phyloP scores from a whole-genome alignment of 768 basidiomycete species.

The Collybia mongolica region DNA sequence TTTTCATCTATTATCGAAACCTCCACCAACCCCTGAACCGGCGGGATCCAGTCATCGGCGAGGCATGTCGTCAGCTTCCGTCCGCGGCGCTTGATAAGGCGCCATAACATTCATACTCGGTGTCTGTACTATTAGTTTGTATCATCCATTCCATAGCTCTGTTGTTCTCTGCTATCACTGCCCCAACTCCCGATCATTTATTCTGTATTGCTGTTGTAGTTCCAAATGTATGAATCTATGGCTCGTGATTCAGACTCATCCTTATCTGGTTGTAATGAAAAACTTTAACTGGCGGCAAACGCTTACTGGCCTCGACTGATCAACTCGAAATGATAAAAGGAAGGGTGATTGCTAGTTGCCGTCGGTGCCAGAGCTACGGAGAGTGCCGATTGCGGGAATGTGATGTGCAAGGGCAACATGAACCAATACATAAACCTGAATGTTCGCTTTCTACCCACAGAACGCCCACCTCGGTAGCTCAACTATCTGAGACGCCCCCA shows the following conservation, averaged over 20 bases:
- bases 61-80: slow-evolving; percentile 50
- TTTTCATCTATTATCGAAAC: slow-evolving; percentile 68
- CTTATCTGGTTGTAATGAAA: background rate
- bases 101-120: slow-evolving; percentile 21
- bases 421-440: slow-evolving; percentile 9
- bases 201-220: slow-evolving; percentile 10
- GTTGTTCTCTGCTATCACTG: slow-evolving; percentile 13
- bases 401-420: slow-evolving; percentile 4
- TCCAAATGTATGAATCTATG: slow-evolving; percentile 16
- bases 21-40: slow-evolving; percentile 36
- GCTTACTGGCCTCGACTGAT: too few relatives aligned
- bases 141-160: slow-evolving; percentile 15
- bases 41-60: slow-evolving; percentile 43
- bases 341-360: slow-evolving; percentile 9
- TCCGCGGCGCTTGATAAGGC: slow-evolving; percentile 41
- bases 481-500: slow-evolving; percentile 23
- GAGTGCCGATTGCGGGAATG: slow-evolving; percentile 20
- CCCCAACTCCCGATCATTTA: slow-evolving; percentile 1
- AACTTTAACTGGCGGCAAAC: too few relatives aligned
- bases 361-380: slow-evolving; percentile 12
- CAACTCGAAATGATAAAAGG: background rate
- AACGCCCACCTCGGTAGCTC: slow-evolving; percentile 9
- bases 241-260: slow-evolving; percentile 3
- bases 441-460: slow-evolving; percentile 19
- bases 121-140: slow-evolving; percentile 20